Percentiles rank a stretch among this genome's conserved stretches.
These are phyloP conservation scores for Volvariella surrecta DNA, from an alignment of 1,284 basidiomycete genomes.

Conservation along the genomic window DNA sequence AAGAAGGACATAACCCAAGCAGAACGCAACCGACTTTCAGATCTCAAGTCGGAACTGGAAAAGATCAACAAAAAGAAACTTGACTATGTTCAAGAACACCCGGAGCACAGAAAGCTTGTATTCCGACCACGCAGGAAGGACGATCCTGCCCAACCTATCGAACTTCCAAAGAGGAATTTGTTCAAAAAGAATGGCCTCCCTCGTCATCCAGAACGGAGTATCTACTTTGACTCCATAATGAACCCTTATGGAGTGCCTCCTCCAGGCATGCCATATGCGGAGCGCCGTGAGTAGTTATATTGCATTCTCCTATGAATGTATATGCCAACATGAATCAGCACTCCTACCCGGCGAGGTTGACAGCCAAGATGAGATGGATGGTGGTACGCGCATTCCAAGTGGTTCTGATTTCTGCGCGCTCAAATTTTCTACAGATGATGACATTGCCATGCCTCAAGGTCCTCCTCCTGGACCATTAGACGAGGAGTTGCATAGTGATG, in stretches of 20 bases:
- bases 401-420: conserved; percentile 5
- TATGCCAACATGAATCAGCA: conserved; percentile 28
- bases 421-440: conserved; percentile 36
- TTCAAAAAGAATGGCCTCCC: conserved; percentile 80
- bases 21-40: conserved; percentile 48
- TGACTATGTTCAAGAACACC: conserved; percentile 86
- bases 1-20: conserved; percentile 25
- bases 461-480: conserved; percentile 48
- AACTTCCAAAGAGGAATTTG: conserved; percentile 46
- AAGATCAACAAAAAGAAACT: conserved; percentile 80
- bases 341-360: conserved; percentile 53
- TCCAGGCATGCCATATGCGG: conserved; percentile 91
- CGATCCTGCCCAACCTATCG: conserved; percentile 31
- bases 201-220: conserved; percentile 79
- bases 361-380: conserved; percentile 46
- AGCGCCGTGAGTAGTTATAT: conserved; percentile 54
- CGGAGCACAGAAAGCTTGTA: conserved; percentile 77
- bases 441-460: conserved; percentile 65
- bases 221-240: conserved; percentile 90
- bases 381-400: conserved; percentile 21
- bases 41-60: conserved; percentile 71
- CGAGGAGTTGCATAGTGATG: conserved; percentile 50
- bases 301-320: conserved; percentile 1
- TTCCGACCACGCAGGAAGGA: conserved; percentile 45
- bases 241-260: conserved; percentile 95